These are phyloP conservation scores for Ceratocystis albifundus DNA, from an alignment of 2,329 filamentous ascomycete species.

Conservation along the genomic window DNA sequence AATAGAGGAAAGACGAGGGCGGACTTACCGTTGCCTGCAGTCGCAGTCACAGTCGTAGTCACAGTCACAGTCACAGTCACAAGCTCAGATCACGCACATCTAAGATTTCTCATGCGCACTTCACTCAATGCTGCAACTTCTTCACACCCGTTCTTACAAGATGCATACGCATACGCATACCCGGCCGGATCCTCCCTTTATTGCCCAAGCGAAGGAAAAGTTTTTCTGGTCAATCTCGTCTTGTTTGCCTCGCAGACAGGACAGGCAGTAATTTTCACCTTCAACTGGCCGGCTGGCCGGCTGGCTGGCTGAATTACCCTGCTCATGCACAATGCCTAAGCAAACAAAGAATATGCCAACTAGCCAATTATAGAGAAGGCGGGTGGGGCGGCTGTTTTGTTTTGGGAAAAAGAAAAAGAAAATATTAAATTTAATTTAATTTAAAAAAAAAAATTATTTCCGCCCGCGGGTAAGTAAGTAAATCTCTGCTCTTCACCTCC, in stretches of 20 bases:
- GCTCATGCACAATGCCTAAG: no score
- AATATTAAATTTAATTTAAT: no score
- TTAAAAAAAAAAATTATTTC: no score
- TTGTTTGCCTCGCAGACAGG: not conserved
- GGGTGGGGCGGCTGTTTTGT: no score
- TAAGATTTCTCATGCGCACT: not conserved
- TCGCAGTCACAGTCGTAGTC: no score
- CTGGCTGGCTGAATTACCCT: no score
- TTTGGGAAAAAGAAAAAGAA: not conserved
- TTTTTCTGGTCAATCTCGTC: not conserved
- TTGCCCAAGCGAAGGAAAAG: not conserved
- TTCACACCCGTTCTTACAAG: not conserved
- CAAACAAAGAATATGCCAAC: not conserved
- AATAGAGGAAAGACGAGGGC: no score
- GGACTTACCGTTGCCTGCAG: no score
- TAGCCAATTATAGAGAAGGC: not conserved
- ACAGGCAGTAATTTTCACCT: not conserved
- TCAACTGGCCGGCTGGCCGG: no score
- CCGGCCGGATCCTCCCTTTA: not conserved
- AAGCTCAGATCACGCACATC: no score
- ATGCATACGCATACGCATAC: no score
- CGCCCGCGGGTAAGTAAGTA: constrained; percentile 1
- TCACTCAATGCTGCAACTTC: not conserved
- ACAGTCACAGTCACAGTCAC: no score
- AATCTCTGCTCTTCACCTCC: not conserved